These are phyloP conservation scores for Vararia minispora DNA, from an alignment of 768 basidiomycete species.

Conservation along the genomic window DNA sequence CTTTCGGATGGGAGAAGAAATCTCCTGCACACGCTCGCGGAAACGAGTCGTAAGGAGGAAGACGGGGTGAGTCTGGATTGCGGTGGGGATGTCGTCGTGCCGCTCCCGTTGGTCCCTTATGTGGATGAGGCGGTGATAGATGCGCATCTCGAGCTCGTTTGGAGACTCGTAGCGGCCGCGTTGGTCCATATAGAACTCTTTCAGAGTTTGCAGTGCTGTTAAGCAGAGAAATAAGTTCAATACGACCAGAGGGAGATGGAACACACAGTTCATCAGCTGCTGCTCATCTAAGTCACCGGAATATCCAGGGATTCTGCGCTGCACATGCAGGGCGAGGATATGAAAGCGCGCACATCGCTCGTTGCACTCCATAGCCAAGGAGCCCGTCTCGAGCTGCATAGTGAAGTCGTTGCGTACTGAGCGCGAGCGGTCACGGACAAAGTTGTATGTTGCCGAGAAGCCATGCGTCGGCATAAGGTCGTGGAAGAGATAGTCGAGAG, in stretches of 20 bases:
- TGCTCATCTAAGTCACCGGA: conserved; percentile 71
- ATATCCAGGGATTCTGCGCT: conserved; percentile 47
- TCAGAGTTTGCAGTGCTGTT: conserved; percentile 83
- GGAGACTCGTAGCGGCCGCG: conserved; percentile 52
- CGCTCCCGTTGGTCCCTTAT: conserved; percentile 77
- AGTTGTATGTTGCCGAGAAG: conserved; percentile 61
- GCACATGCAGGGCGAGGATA: conserved; percentile 65
- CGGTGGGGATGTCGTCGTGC: conserved; percentile 57
- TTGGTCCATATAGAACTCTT: conserved; percentile 89
- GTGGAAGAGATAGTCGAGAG: conserved; percentile 88
- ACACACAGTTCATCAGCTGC: conserved; percentile 84
- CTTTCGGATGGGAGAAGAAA: conserved; percentile 66
- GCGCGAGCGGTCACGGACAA: conserved; percentile 88
- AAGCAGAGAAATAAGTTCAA: neutral
- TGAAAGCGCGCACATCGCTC: conserved; percentile 93
- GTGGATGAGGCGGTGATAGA: conserved; percentile 89
- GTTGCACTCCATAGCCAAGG: conserved; percentile 76
- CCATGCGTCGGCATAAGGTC: conserved; percentile 62
- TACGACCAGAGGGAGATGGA: neutral
- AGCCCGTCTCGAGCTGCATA: conserved; percentile 75
- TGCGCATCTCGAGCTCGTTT: conserved; percentile 90
- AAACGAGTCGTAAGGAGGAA: conserved; percentile 78
- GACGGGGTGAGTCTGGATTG: conserved; percentile 60
- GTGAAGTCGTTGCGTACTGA: conserved; percentile 90
- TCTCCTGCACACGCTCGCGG: conserved; percentile 67